A percentile compares a stretch with the other conserved stretches of the same genome.
Evolutionary conservation across 306 rosid genomes (phyloP).

Genomic region (Corylus heterophylla): DNA sequence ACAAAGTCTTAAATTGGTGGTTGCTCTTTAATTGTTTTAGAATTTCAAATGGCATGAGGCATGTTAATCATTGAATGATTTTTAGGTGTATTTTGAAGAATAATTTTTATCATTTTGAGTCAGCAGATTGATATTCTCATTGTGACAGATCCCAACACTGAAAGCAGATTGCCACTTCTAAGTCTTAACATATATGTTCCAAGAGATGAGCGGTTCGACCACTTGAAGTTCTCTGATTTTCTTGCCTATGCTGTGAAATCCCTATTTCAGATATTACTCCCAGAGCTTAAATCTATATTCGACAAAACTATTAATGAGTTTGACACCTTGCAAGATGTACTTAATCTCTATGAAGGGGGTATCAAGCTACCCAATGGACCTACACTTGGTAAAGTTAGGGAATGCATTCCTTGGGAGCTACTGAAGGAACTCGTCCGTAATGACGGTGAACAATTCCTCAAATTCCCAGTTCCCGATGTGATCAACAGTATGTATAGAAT

Average conservation of each 20-base stretch:
- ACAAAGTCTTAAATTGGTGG: background rate
- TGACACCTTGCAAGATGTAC: constrained; percentile 66
- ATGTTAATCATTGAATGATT: background rate
- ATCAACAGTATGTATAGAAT: constrained; percentile 54
- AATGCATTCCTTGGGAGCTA: constrained; percentile 71
- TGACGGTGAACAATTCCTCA: constrained; percentile 84
- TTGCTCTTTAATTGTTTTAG: background rate
- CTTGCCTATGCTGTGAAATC: constrained; percentile 78
- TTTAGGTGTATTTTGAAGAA: background rate
- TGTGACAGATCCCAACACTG: constrained; percentile 65
- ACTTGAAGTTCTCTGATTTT: constrained; percentile 75
- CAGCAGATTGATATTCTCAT: constrained; percentile 23
- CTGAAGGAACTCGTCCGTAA: constrained; percentile 67
- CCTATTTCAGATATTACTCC: constrained; percentile 60
- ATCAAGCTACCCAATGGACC: constrained; percentile 54
- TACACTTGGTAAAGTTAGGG: constrained; percentile 43
- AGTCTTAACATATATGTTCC: constrained; percentile 79
- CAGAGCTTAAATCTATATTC: constrained; percentile 64
- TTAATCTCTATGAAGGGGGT: constrained; percentile 65
- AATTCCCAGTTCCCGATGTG: constrained; percentile 81
- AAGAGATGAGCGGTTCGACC: constrained; percentile 75
- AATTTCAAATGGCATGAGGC: background rate
- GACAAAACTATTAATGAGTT: constrained; percentile 85
- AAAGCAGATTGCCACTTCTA: constrained; percentile 69
- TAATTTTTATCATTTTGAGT: background rate